These are phyloP conservation scores for Cystobasidiaceae sp. DNA, from an alignment of 1,284 basidiomycete genomes.

Conservation along the genomic window DNA sequence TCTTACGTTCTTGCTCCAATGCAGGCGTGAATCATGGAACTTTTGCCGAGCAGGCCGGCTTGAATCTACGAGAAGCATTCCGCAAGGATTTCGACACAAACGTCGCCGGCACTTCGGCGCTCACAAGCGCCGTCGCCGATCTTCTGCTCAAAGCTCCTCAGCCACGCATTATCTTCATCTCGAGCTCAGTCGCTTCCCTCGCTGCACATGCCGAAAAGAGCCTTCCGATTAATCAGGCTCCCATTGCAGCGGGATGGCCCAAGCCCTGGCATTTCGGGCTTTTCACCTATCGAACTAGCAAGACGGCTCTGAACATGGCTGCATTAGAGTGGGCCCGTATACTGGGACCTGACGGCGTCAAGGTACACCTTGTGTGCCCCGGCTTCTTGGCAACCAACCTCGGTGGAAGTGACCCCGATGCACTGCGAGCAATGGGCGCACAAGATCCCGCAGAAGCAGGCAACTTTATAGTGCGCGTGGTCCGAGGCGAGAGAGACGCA, in stretches of 20 bases:
- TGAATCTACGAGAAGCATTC: not conserved
- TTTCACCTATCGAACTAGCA: slow-evolving; percentile 22
- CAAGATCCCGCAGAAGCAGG: slow-evolving; percentile 18
- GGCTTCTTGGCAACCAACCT: slow-evolving; percentile 30
- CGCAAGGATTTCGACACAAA: not conserved
- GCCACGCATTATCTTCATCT: not conserved
- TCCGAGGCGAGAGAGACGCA: slow-evolving; percentile 13
- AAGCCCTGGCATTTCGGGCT: no score
- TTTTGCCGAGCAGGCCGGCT: no score
- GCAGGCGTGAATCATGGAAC: no score
- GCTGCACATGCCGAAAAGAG: not conserved
- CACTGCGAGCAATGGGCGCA: slow-evolving; percentile 19
- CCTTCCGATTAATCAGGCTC: not conserved
- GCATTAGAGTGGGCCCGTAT: slow-evolving; percentile 29
- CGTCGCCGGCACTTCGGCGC: not conserved
- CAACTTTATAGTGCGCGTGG: slow-evolving; percentile 9
- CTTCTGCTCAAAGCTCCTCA: not conserved
- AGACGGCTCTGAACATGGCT: slow-evolving; percentile 34
- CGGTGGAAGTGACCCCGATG: slow-evolving; percentile 5
- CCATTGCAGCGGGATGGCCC: no score
- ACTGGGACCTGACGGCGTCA: slow-evolving; percentile 25
- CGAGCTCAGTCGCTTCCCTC: not conserved
- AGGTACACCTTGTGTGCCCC: slow-evolving; percentile 16
- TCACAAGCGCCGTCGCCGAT: not conserved
- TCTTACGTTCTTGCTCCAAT: no score